Evolutionary conservation across 2,329 filamentous ascomycete genomes (phyloP), one percentile per base, ranked within the genome.

Genomic region (Colletotrichum brevisporum): DNA sequence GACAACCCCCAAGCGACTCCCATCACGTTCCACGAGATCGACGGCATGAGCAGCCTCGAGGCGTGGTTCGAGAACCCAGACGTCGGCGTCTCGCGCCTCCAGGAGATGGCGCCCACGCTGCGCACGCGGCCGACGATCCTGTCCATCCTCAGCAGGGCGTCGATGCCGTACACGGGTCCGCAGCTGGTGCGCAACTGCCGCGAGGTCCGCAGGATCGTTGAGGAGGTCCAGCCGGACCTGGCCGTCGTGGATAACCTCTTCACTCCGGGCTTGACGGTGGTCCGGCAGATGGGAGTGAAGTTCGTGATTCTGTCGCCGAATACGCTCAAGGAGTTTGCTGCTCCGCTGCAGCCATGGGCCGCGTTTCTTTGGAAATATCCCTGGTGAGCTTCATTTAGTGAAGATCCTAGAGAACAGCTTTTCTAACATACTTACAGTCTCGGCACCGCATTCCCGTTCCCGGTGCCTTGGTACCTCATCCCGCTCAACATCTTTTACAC

Each of bases 351-450:
- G 24, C 56, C 43, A 0, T 18, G 2, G 2, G 43, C 24, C 8
- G 43, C 56, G 3, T 47, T 47, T 12, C 82, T 10, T 82, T 79
- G 77, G 82, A 78, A 67, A 80, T 77, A 55, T 81, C 81, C 1
- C 72, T 75, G 81, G 82, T 71, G 21, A 74, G 5, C 47, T 15
- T 13, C 18, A 9, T 57, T 3, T 24, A 16, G 10, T 10, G 2
- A 52, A 8, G 50, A 2, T 27, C 1, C 10, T 15, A 6, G 47
- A 1, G 16, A 12, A 15, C 16, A 3, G 21, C 2, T 2, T 2
- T 2, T n/a, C 45, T 48, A 10, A 48, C 18, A 24, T 48, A 5
- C 8, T 6, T 4, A 5, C 4, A 59, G 56, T 18, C 9, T 50
- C 12, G 24, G 56, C 2, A 48, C 43, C 0, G 43, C 43, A 4